These are phyloP conservation scores for Triticum urartu DNA, from an alignment of 176 grass and related monocot genomes.

Conservation along the genomic window DNA sequence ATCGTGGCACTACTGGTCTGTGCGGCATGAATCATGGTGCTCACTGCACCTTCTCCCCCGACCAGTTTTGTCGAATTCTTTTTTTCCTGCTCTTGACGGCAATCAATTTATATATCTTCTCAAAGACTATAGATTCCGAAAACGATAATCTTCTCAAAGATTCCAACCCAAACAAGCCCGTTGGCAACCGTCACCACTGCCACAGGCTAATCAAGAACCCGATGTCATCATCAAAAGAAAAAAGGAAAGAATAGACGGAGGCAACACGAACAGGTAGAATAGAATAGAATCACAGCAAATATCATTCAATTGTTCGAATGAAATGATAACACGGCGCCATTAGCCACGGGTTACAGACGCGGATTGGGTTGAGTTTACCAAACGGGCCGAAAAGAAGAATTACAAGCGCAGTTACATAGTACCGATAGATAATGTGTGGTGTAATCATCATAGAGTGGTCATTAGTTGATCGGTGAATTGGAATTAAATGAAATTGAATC, in stretches of 20 bases:
- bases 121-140: no score
- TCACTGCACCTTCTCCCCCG: neutral
- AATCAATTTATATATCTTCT: no score
- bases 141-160: no score
- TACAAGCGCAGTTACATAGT: no score
- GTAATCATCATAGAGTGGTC: neutral
- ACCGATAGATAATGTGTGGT: neutral
- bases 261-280: no score
- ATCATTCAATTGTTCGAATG: neutral
- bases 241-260: no score
- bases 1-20: no score
- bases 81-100: no score
- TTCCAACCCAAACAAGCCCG: no score
- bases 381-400: neutral
- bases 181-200: no score
- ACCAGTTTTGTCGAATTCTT: neutral
- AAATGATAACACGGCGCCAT: neutral
- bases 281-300: neutral
- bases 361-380: neutral
- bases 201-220: neutral
- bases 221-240: no score
- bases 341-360: neutral
- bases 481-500: neutral
- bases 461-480: neutral
- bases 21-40: neutral